Base-by-base conservation (phyloP, 352 stramenopile genomes). In the Phytophthora sansomeana region DNA sequence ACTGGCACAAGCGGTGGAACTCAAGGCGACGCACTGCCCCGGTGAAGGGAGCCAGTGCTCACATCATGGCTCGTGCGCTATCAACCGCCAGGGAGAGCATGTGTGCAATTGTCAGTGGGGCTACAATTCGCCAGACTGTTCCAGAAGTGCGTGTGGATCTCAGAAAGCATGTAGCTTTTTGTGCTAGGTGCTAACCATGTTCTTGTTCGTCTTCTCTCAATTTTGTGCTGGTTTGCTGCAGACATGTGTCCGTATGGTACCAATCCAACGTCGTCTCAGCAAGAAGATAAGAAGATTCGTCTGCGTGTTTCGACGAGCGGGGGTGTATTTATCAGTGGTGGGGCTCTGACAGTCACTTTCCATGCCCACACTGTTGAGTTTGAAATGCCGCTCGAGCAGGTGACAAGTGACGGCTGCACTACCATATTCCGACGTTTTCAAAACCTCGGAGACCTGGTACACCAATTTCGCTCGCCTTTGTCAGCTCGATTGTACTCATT, bases 51-150 rank as follows among this genome's bases (percentile, higher is more conserved):
- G 87, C 48, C 83, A 90, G 61, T 93, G 85, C 65, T 92, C 81
- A 13, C 71, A 90, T 28, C 83, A 90, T 53, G 85, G 85, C 26
- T 63, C 69, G 24, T 93, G 85, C 51, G 80, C 72, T 49, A 78
- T 92, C 69, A 91, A 83, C 43, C 78, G 81, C 24, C 72, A 80
- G 19, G 81, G 81, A 29, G 74, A 90, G 19, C 69, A 83, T 51
- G 81, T 93, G 30, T 93, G 85, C 75, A 93, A 92, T 55, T 93
- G 85, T 49, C 80, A 92, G 43, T 92, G 85, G 85, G 83, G 85
- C 2, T 92, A 85, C 53, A 75, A 73, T 6, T 76, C 57, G 28
- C 59, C 47, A n/a, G 85, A 92, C 70, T 93, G 85, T 63, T 69
- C 75, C 46, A 81, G 67, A 58, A 88, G 85, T 92, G 52, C 51